Evolutionary conservation across 352 stramenopile species (phyloP), one percentile per base, ranked within the genome.

Genomic region (Blastocystis sp.): DNA sequence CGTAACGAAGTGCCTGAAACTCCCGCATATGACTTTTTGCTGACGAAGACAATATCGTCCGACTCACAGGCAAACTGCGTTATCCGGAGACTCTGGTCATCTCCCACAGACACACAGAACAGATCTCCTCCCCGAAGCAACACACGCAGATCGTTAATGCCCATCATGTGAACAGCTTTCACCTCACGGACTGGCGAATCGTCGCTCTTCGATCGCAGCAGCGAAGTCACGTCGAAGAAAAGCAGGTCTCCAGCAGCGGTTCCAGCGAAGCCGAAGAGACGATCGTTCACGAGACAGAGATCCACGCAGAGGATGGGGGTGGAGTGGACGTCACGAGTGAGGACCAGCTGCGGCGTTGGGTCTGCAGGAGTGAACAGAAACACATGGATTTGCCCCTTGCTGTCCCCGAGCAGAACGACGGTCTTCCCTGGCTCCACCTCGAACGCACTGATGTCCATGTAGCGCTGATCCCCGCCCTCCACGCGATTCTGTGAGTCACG

Each of bases 1-100:
- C 73, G 73, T 24, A 85, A 18, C 50, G 73, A 65, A 20, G 73
- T 69, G 0, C 73, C 73, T n/a, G 73, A 85, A 45, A 85, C 50
- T 30, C 30, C 45, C 37, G 30, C 13, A 39, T 68, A 26, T 11
- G 63, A 47, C 4, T 7, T 9, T 37, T 73, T 73, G 9, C 7
- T 37, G 26, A 45, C n/a, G n/a, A 45, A 45, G 9, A 47, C 63
- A 3, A 73, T 16, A 30, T 30, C 39, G 0, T 73, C 16, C 16
- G 20, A 26, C 5, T 16, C 45, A 43, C 62, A 16, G 26, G 26
- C 18, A 37, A 66, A 68, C 34, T 13, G 30, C 18, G 24, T 47
- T 16, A 66, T 37, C n/a, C 73, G 73, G 20, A 68, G n/a, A 5
- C 43, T 66, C 39, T 85, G 73, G 26, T 85, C 73, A 5, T 85